A percentile compares a stretch with the other conserved stretches of the same genome.
Conservation (phyloP, 1,139 yeast species). For the Pichia sp. region DNA sequence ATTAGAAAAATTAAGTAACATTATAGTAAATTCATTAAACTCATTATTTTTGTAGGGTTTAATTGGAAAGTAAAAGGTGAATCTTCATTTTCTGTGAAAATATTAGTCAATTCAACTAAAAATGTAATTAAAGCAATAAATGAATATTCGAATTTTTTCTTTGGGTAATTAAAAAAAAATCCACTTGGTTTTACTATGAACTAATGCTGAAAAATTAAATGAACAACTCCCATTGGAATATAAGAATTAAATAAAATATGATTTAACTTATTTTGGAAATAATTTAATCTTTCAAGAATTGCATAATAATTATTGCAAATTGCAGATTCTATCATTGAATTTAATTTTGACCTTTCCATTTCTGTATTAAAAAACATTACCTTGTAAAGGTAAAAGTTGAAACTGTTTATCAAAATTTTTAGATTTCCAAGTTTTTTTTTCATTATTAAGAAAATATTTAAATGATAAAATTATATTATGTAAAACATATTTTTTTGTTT, state of each 20-base stretch:
- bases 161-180: constrained; percentile 6
- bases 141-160: constrained; percentile 13
- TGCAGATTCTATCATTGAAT: constrained; percentile 1
- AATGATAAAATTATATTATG: constrained; percentile 1
- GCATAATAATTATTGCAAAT: constrained; percentile 18
- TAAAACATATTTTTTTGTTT: neutral
- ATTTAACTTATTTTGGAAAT: constrained; percentile 20
- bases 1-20: constrained; percentile 11
- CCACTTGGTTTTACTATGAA: constrained; percentile 8
- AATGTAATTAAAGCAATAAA: constrained; percentile 13
- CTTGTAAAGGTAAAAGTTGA: neutral
- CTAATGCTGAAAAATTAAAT: constrained; percentile 13
- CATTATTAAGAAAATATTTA: constrained; percentile 5
- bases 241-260: constrained; percentile 16
- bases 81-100: constrained; percentile 10
- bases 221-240: constrained; percentile 18
- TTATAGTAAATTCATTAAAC: constrained; percentile 11
- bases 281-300: constrained; percentile 20
- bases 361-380: neutral
- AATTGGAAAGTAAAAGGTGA: constrained; percentile 2
- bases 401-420: constrained; percentile 2
- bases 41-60: constrained; percentile 3
- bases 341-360: neutral
- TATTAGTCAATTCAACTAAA: constrained; percentile 11
- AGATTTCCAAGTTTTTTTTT: constrained; percentile 10